These are phyloP conservation scores for Cochlearia excelsa DNA, from an alignment of 345 rosid species.

Conservation along the genomic window DNA sequence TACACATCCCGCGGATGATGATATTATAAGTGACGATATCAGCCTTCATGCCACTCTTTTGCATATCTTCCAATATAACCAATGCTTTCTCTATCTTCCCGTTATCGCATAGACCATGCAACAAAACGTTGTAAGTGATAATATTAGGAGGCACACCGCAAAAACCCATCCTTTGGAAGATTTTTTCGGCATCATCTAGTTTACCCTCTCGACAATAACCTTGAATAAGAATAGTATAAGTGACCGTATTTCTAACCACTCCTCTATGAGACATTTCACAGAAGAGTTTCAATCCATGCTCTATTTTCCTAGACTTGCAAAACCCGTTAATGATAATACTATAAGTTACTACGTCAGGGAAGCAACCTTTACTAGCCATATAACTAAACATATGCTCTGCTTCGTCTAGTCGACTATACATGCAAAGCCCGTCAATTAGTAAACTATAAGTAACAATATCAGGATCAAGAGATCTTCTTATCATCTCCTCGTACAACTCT, in stretches of 20 bases:
- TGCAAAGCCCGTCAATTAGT: conserved; percentile 30
- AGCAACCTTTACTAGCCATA: conserved; percentile 33
- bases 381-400: conserved; percentile 29
- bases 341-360: conserved; percentile 37
- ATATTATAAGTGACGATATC: conserved; percentile 38
- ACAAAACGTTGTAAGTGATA: conserved; percentile 36
- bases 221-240: conserved; percentile 32
- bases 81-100: conserved; percentile 40
- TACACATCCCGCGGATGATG: conserved; percentile 38
- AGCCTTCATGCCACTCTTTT: conserved; percentile 12
- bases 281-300: conserved; percentile 39
- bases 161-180: conserved; percentile 33
- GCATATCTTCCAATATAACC: conserved; percentile 34
- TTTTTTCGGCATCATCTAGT: conserved; percentile 28
- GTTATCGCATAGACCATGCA: conserved; percentile 32
- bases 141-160: conserved; percentile 34
- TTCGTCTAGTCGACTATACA: conserved; percentile 31
- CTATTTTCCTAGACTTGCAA: conserved; percentile 36
- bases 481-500: conserved; percentile 30
- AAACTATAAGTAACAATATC: conserved; percentile 32
- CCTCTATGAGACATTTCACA: conserved; percentile 36
- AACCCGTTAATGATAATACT: conserved; percentile 39
- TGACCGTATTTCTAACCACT: conserved; percentile 27
- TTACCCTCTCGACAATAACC: conserved; percentile 36
- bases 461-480: conserved; percentile 26